Conservation (phyloP, 805 yeast species). For the Peterozyma toletana region DNA sequence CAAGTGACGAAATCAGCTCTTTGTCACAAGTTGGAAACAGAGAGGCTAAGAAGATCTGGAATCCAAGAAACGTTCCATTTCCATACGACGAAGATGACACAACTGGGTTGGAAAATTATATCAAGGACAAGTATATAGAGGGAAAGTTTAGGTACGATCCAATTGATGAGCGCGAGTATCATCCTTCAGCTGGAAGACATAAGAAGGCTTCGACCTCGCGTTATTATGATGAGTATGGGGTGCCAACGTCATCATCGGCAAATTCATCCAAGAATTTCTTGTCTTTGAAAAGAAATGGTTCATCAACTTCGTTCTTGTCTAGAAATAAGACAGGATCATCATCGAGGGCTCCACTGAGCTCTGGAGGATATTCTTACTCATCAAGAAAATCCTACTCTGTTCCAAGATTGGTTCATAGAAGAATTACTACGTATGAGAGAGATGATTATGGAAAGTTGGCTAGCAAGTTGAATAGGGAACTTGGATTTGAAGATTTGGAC, state of each 20-base stretch:
- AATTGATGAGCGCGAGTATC: conserved; percentile 27
- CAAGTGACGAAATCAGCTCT: conserved; percentile 41
- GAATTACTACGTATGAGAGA: conserved; percentile 46
- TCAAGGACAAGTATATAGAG: conserved; percentile 61
- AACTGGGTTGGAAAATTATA: conserved; percentile 44
- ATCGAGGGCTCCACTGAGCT: conserved; percentile 13
- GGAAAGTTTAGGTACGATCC: conserved; percentile 47
- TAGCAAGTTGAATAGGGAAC: conserved; percentile 35
- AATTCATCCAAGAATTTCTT: background rate
- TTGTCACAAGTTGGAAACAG: conserved; percentile 50
- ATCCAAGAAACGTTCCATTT: conserved; percentile 57
- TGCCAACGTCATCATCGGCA: background rate
- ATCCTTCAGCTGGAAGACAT: conserved; percentile 12
- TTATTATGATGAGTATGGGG: background rate
- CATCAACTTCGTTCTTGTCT: background rate
- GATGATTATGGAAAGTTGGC: conserved; percentile 43
- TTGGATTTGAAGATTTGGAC: conserved; percentile 54
- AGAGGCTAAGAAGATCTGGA: conserved; percentile 57
- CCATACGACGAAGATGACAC: conserved; percentile 73
- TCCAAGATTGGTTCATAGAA: conserved; percentile 41
- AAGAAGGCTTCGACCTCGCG: conserved; percentile 14
- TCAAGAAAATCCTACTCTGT: conserved; percentile 14
- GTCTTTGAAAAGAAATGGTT: background rate
- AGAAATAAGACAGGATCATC: conserved; percentile 3
- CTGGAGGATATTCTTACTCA: background rate